Evolutionary conservation across 768 basidiomycete species (phyloP), one percentile per base, ranked within the genome.

Genomic region (Suillus bovinus): DNA sequence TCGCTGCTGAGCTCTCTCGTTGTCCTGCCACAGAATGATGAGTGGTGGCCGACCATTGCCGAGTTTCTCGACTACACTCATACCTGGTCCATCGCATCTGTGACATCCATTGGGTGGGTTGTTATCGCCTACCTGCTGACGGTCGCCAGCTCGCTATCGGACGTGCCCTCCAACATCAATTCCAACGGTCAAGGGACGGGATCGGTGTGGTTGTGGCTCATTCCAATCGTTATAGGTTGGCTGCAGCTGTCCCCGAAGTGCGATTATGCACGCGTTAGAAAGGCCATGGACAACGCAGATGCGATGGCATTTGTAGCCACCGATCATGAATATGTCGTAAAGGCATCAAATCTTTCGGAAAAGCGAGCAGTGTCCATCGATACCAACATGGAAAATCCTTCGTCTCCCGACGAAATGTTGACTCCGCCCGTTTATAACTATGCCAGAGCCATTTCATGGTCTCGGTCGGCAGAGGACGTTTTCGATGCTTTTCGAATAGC

Each of bases 191-290:
- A 79, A 58, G 76, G 72, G 24, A 75, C 78, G 8, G 79, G 77
- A 4, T 75, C 76, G 2, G 67, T 77, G 17, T 82, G 79, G 80
- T 64, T 81, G 8, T 82, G 80, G 79, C 71, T 82, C 22, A 44
- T 82, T 9, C 74, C 80, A 0, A 64, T 81, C 5, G 75, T 80
- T 11, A 65, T 77, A 4, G 77, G 79, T 5, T 81, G 80, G 77
- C 65, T 81, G 9, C 71, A 78, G 54, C 63, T 80, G 8, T 77
- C 79, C 0, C 79, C 80, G 0, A 76, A 80, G 61, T 78, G 77
- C 55, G 76, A 80, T 63, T 69, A 71, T 4, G 38, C 47, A 2
- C 73, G 77, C 11, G 68, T 81, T 14, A 52, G 11, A 14, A 52
- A 52, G n/a, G 77, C 77, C 5, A 46, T 79, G 1, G 56, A 65